These are phyloP conservation scores for Rhexocercosporidium sp. DNA, from an alignment of 2,329 filamentous ascomycete species.

Conservation along the genomic window DNA sequence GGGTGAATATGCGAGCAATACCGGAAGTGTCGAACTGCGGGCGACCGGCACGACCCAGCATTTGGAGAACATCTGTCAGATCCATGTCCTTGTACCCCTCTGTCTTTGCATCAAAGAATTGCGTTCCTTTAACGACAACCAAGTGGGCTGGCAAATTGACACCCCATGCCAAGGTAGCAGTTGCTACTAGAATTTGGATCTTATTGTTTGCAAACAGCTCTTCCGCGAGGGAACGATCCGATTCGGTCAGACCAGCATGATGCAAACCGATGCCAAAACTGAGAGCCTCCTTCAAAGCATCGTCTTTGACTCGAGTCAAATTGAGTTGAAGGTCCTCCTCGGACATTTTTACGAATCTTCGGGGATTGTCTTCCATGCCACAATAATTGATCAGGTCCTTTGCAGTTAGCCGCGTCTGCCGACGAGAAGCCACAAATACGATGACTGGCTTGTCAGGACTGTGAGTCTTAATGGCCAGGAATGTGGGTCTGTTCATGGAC, in stretches of 20 bases:
- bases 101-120: constrained; percentile 97
- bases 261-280: constrained; percentile 97
- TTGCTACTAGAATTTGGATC: constrained; percentile 95
- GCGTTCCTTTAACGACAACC: constrained; percentile 96
- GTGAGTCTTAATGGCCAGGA: constrained; percentile 94
- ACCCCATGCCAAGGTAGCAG: constrained; percentile 96
- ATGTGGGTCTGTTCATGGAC: constrained; percentile 97
- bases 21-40: constrained; percentile 97
- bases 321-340: constrained; percentile 93
- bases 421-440: constrained; percentile 93
- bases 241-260: constrained; percentile 95
- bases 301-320: constrained; percentile 89
- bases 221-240: constrained; percentile 88
- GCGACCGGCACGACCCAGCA: constrained; percentile 93
- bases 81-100: constrained; percentile 99
- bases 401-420: constrained; percentile 92
- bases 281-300: constrained; percentile 89
- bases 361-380: constrained; percentile 97
- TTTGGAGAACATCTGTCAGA: constrained; percentile 94
- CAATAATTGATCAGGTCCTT: constrained; percentile 97
- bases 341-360: constrained; percentile 90
- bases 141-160: constrained; percentile 97
- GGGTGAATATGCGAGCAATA: constrained; percentile 95
- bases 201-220: constrained; percentile 98
- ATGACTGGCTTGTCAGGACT: constrained; percentile 97